These are phyloP conservation scores for Nidularia sp. DNA, from an alignment of 768 basidiomycete species.

Conservation along the genomic window DNA sequence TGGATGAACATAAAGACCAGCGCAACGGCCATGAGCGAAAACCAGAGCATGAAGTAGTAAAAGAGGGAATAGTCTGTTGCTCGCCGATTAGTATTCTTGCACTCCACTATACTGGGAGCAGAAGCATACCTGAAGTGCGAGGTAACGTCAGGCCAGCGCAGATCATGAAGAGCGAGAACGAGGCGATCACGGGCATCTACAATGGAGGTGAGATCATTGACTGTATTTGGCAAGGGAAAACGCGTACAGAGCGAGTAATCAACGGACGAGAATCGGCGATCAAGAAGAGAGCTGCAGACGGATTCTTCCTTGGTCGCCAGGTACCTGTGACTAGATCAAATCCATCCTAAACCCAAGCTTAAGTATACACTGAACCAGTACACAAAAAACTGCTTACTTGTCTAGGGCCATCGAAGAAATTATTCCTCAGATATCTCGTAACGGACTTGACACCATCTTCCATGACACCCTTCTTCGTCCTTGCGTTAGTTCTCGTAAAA, in stretches of 20 bases:
- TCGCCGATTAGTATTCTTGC: too few relatives aligned
- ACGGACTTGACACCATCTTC: slow-evolving; percentile 86
- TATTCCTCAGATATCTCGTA: slow-evolving; percentile 90
- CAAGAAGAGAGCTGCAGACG: slow-evolving; percentile 64
- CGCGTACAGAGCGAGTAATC: slow-evolving; percentile 73
- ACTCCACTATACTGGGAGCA: too few relatives aligned
- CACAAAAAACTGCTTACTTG: slow-evolving; percentile 46
- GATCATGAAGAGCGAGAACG: slow-evolving; percentile 85
- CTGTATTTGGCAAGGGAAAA: background rate
- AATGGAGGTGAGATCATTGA: slow-evolving; percentile 3
- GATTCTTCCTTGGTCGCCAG: slow-evolving; percentile 82
- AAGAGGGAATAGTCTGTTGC: slow-evolving; percentile 76
- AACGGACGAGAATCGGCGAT: slow-evolving; percentile 80
- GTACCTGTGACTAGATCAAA: slow-evolving; percentile 91
- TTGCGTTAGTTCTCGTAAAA: slow-evolving; percentile 89
- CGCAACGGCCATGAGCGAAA: slow-evolving; percentile 56
- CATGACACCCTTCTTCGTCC: slow-evolving; percentile 74
- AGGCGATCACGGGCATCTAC: slow-evolving; percentile 81
- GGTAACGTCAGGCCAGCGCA: slow-evolving; percentile 83
- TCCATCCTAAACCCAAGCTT: slow-evolving; percentile 60
- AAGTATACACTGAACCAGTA: background rate
- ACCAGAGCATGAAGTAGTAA: slow-evolving; percentile 85
- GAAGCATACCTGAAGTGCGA: slow-evolving; percentile 79
- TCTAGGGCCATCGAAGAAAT: slow-evolving; percentile 91
- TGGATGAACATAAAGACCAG: slow-evolving; percentile 74